Evolutionary conservation across 805 yeast species (phyloP), one percentile per base, ranked within the genome.

Genomic region (Ogataea polymorpha): DNA sequence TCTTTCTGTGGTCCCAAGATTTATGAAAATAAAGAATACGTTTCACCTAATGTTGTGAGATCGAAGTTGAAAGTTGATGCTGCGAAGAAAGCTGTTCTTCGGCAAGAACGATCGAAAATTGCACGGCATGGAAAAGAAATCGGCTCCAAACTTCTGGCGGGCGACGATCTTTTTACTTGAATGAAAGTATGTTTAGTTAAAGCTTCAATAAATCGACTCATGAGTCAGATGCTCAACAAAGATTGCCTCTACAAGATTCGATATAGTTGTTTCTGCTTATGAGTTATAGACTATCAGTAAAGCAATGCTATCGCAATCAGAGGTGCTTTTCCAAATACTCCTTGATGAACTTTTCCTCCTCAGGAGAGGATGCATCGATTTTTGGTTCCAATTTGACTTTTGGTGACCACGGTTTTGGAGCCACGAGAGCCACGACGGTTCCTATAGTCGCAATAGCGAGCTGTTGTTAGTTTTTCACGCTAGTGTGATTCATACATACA

Each of bases 1-100:
- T 88, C 97, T 2, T 93, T 93, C 56, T 91, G 96, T 42, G 99
- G 99, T 15, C 96, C 98, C 50, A 88, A 90, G 74, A 89, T 93
- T 51, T 93, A 87, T 67, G 98, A 93, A 60, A 93, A 93, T 71
- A 90, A 87, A 71, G 93, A 91, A 66, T 93, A 86, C 65, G 96
- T 93, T 35, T 86, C 96, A 45, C 99, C 99, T 50, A 93, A 93
- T 72, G 80, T 86, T 45, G 91, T 84, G 28, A 85, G 99, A 71
- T 87, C 99, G 10, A 96, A 90, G 71, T 47, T 74, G 50, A 86
- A 79, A 62, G 85, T 82, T 54, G 77, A 84, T 59, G 80, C 84
- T 41, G 97, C 97, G 3, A 77, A 73, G 39, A 80, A 80, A 51
- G 96, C 96, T 32, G 75, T 73, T 50, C 65, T 78, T 27, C 81